phyloP scores from a whole-genome alignment of 371 early-diverging fungal genomes.

The Mucor sp. region DNA sequence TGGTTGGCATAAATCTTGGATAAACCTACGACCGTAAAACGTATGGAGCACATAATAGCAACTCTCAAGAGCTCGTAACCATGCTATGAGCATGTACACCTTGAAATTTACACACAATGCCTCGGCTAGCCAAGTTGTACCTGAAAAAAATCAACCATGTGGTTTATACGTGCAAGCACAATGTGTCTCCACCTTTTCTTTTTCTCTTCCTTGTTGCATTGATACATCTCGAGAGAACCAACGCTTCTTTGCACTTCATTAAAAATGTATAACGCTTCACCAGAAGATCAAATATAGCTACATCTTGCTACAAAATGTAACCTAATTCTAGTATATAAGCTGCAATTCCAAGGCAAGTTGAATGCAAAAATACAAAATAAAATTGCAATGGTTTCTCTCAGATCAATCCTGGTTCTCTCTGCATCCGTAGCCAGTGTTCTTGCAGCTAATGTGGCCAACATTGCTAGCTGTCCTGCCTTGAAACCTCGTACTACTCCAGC shows the following conservation, averaged over 20 bases:
- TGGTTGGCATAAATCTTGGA: neutral
- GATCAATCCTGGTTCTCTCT: conserved; percentile 4
- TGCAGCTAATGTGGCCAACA: conserved; percentile 2
- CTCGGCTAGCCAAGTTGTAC: neutral
- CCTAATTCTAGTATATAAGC: neutral
- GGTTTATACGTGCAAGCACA: neutral
- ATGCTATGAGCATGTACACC: neutral
- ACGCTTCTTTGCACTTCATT: neutral
- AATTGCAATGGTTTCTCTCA: conserved; percentile 4
- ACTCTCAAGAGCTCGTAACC: neutral
- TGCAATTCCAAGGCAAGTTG: neutral
- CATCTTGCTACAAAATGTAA: neutral
- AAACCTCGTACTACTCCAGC: conserved; percentile 9
- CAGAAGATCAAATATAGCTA: neutral
- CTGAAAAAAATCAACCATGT: neutral
- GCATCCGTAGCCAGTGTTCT: neutral
- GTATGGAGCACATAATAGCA: no score
- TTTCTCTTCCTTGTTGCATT: neutral
- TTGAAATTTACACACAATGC: neutral
- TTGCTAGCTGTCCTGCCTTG: conserved; percentile 21
- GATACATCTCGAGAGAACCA: neutral
- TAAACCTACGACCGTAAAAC: neutral
- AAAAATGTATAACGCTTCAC: neutral
- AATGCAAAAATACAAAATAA: neutral
- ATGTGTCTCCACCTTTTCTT: neutral